Base-by-base conservation (phyloP, 2,329 filamentous ascomycete species). In the Boeremia exigua region DNA sequence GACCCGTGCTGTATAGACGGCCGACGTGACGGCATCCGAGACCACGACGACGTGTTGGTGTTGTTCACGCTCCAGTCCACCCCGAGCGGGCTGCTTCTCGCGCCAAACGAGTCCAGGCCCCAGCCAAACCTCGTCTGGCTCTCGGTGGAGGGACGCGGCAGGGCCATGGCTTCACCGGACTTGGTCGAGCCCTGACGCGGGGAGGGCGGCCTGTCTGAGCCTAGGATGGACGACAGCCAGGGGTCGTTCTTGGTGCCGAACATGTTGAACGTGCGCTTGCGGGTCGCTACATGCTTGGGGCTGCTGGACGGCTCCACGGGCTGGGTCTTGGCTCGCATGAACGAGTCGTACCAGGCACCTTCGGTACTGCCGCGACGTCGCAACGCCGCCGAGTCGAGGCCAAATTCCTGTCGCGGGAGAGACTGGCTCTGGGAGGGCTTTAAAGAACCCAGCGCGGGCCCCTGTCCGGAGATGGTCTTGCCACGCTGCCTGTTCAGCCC, bases 1-100 rank as follows among this genome's bases (percentile, higher is more conserved):
- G 89, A 91, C 11, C 90, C 90, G 65, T 87, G 84, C 60, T 95
- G 91, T 7, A 92, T 80, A 0, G 92, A 96, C 12, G 91, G 90
- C 32, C 93, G 85, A 45, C 93, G 85, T 30, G 92, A 96, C 7
- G 89, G 88, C 65, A 86, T 89, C 34, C 90, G 81, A 5, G 90
- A 90, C 88, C 89, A 95, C 1, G 89, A 75, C 51, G 57, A 66
- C 10, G 78, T 66, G 51, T 68, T 70, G 5, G 65, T 68, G 40
- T 72, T 74, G 47, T 68, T 67, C 51, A 74, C 65, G 15, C 72
- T 75, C 71, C 74, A 75, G 36, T 76, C 74, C 73, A 81, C 76
- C 73, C 62, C 75, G 52, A 71, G 71, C 6, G 70, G 78, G 49
- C 75, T 78, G 45, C 72, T 77, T 32, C 77, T 69, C 6, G 75